These are phyloP conservation scores for Penstemon eatonii DNA, from an alignment of 257 asterid species.

Conservation along the genomic window DNA sequence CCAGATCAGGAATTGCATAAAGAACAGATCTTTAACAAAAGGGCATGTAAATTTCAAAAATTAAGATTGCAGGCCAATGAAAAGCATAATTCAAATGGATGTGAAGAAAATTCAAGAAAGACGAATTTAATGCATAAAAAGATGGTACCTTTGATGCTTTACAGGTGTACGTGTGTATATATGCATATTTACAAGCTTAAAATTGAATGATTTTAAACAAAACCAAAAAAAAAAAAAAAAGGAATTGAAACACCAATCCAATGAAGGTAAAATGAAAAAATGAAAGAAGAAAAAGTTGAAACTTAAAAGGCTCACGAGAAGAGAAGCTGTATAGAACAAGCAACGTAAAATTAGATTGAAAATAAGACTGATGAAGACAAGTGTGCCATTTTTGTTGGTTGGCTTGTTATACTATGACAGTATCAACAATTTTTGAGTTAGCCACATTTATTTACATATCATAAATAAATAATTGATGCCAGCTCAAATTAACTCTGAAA, in stretches of 20 bases:
- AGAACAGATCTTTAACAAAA: constrained; percentile 36
- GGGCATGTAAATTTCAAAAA: constrained; percentile 15
- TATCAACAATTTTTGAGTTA: neutral
- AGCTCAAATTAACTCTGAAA: neutral
- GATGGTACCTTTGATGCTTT: constrained; percentile 45
- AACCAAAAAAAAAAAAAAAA: constrained; percentile 14
- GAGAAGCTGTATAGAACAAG: constrained; percentile 21
- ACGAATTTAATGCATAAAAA: neutral
- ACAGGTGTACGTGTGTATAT: constrained; percentile 21
- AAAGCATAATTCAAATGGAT: constrained; percentile 22
- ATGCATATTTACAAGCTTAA: constrained; percentile 12
- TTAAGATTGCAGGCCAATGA: constrained; percentile 6
- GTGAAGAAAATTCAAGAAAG: constrained; percentile 9
- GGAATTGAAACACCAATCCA: constrained; percentile 32
- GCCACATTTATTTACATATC: neutral
- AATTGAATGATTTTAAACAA: neutral
- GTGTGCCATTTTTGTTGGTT: neutral
- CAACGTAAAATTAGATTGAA: neutral
- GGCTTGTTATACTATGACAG: neutral
- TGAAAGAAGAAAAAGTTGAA: neutral
- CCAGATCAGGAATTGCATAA: constrained; percentile 41
- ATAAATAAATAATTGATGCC: neutral
- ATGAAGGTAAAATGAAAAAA: neutral
- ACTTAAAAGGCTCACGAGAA: constrained; percentile 1
- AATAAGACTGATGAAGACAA: neutral